A percentile compares a stretch with the other conserved stretches of the same genome.
Evolutionary conservation across 305 asterid genomes (phyloP).

Genomic region (Fraxinus sp.): DNA sequence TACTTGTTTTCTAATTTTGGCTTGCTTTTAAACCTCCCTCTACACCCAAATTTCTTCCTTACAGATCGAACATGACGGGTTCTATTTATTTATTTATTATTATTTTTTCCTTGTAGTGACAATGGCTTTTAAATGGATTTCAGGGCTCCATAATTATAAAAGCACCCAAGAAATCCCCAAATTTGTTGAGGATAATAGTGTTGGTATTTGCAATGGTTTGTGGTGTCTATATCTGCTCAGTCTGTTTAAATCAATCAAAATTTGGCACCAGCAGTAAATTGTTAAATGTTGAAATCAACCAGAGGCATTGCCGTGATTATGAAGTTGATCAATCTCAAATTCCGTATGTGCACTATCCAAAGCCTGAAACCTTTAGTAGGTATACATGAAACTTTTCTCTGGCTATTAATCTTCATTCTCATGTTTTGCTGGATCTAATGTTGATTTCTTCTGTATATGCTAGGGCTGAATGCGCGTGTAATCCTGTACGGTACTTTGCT

Average conservation of each 20-base stretch:
- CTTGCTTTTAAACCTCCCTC: neutral
- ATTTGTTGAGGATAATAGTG: conserved; percentile 58
- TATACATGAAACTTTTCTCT: conserved; percentile 18
- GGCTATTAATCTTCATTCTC: conserved; percentile 4
- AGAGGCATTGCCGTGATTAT: conserved; percentile 36
- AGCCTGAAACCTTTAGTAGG: conserved; percentile 74
- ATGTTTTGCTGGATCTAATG: neutral
- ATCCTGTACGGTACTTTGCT: conserved; percentile 69
- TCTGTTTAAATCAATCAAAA: conserved; percentile 67
- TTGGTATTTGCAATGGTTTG: conserved; percentile 64
- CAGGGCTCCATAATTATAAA: conserved; percentile 68
- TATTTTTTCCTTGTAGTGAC: neutral
- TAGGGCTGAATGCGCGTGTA: conserved; percentile 81
- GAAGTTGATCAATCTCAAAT: conserved; percentile 47
- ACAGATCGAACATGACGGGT: neutral
- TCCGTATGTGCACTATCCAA: conserved; percentile 75
- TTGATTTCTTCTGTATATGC: conserved; percentile 13
- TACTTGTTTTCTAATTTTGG: neutral
- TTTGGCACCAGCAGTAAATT: conserved; percentile 32
- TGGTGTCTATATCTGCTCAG: conserved; percentile 66
- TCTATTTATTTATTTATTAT: too few species aligned
- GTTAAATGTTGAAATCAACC: conserved; percentile 37
- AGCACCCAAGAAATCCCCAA: conserved; percentile 71
- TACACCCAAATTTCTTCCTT: neutral
- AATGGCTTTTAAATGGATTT: neutral